Base-by-base conservation (phyloP, 345 rosid species). In the Brassica juncea region DNA sequence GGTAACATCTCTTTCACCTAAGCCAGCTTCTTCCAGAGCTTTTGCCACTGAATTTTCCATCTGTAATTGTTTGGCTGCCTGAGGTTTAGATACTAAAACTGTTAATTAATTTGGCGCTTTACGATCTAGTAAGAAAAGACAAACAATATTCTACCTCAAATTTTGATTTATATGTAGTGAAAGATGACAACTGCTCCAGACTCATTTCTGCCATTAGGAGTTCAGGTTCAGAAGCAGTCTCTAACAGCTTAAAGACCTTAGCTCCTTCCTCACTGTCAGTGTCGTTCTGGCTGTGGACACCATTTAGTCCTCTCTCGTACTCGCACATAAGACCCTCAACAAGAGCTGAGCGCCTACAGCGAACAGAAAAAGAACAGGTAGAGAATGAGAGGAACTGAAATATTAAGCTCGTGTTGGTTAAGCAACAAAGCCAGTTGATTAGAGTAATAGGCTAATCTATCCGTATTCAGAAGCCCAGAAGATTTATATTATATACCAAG, bases 171-270 rank as follows among this genome's bases (percentile, higher is more conserved):
- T 89, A 92, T 72, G 85, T 77, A 35, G 88, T 80, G 84, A 89
- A 89, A 72, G 92, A 86, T 86, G 81, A 82, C 67, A 93, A 85
- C 73, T 93, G 99, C 85, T 90, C 93, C 16, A 85, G 73, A 77
- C 89, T 93, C 99, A 95, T 95, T 81, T 88, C 97, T 55, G 97
- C 98, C 99, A 95, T 87, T 68, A 95, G 49, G 71, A 93, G 81
- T 86, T 95, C 99, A 69, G 98, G 97, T 83, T 95, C 99, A 63
- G 94, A 91, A 54, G 97, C 86, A 59, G 87, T 79, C 87, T 95
- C 97, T 42, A 95, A 91, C 52, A 93, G 73, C 69, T 87, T 90
- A 34, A 73, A 82, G 78, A 93, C 77, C 84, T 87, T 87, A 14
- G 98, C 99, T 70, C 97, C 99, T 79, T 88, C 90, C 83, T 89